Base-by-base conservation (phyloP, 2,329 filamentous ascomycete species). In the Penicillium expansum region DNA sequence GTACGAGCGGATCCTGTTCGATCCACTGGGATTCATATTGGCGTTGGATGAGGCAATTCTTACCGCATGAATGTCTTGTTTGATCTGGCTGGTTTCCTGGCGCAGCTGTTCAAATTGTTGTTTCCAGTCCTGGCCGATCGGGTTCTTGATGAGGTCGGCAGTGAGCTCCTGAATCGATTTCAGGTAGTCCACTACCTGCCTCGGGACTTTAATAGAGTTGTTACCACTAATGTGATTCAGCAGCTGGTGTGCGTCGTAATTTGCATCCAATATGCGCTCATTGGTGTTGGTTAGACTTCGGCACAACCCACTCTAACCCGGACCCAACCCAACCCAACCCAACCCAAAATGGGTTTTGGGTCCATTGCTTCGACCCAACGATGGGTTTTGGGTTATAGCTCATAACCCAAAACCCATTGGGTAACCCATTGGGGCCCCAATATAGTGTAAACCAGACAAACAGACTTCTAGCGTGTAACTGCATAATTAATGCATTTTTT, bases 221-320 rank as follows among this genome's bases (percentile, higher is more conserved):
- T 43, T 33, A 14, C 18, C 11, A 6, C 44, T 33, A 1, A 47
- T 20, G 24, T 47, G 18, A 6, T 9, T n/a, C 2, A 47, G 11
- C 10, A 47, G 6, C 30, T 47, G 2, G n/a, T 13, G n/a, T 8
- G 24, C 10, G 18, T 47, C 13, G 5, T 47, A 33, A 0, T 35
- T 47, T 13, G 14, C 10, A 5, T 32, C 29, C 0, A 47, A 6
- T 0, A 33, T 32, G 2, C 18, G 29, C 10, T 47, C 11, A 3
- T 32, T 32, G 2, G 1, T 24, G 29, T 33, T 33, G 0, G 0
- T 2, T 33, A n/a, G n/a, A n/a, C n/a, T n/a, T n/a, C n/a, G n/a
- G n/a, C n/a, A n/a, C n/a, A n/a, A n/a, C n/a, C n/a, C n/a, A n/a
- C n/a, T n/a, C n/a, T n/a, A n/a, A n/a, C n/a, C n/a, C n/a, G n/a